phyloP scores from a whole-genome alignment of 192 early-diverging fungal species.

The Coemansia sp. region DNA sequence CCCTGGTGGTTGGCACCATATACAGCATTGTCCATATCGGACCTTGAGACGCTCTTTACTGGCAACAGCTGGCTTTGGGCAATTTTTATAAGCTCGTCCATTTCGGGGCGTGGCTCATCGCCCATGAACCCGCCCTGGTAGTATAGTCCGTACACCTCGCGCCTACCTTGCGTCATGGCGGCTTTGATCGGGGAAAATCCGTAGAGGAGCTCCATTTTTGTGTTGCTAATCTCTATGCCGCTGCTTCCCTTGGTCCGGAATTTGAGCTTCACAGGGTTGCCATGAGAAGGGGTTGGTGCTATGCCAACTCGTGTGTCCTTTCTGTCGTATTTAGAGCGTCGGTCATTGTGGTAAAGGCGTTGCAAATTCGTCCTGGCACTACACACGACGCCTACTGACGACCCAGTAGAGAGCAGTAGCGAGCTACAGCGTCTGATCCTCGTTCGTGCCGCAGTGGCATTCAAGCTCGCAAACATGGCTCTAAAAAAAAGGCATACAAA shows the following conservation, averaged over 20 bases:
- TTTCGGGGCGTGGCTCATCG: conserved; percentile 11
- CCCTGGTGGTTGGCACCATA: conserved; percentile 30
- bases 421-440: not conserved
- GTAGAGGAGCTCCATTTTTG: conserved; percentile 30
- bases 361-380: not conserved
- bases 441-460: not conserved
- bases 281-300: not conserved
- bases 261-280: not conserved
- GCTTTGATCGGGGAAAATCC: conserved; percentile 26
- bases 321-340: not conserved
- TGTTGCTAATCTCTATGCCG: not conserved
- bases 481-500: not conserved
- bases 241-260: not conserved
- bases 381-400: not conserved
- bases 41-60: not conserved
- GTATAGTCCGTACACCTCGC: conserved; percentile 19
- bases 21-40: not conserved
- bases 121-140: conserved; percentile 11
- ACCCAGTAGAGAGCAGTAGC: not conserved
- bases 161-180: conserved; percentile 24
- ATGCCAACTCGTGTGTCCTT: not conserved
- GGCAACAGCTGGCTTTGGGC: conserved; percentile 18
- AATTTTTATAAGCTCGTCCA: conserved; percentile 1
- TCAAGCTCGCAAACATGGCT: not conserved
- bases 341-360: not conserved